Evolutionary conservation across 2,329 filamentous ascomycete genomes (phyloP).

Genomic region (Nemania bipapillata): DNA sequence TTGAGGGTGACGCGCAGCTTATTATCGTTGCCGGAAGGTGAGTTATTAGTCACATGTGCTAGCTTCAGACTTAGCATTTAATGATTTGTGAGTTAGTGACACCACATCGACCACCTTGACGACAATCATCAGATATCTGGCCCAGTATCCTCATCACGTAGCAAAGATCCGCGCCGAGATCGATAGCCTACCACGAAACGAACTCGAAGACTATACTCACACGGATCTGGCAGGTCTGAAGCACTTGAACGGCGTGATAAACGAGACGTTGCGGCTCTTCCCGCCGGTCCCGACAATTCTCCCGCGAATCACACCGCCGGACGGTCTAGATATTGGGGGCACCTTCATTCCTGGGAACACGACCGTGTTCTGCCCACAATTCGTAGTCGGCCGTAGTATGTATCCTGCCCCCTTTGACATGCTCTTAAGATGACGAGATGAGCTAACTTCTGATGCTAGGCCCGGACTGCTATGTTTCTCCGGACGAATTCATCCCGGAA

Average conservation of each 20-base stretch:
- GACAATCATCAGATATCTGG: conserved; percentile 26
- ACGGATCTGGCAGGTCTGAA: conserved; percentile 20
- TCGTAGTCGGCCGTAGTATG: conserved; percentile 36
- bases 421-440: too few relatives aligned
- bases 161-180: conserved; percentile 24
- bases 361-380: conserved; percentile 39
- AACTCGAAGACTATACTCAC: conserved; percentile 1
- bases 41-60: not conserved
- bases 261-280: conserved; percentile 50
- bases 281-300: conserved; percentile 44
- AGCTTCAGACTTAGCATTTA: not conserved
- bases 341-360: conserved; percentile 43
- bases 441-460: conserved; percentile 12
- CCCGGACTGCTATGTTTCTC: conserved; percentile 30
- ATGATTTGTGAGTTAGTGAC: conserved; percentile 21
- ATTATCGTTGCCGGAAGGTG: conserved; percentile 33
- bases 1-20: conserved; percentile 31
- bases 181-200: conserved; percentile 6
- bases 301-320: conserved; percentile 37
- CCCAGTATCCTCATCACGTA: conserved; percentile 29
- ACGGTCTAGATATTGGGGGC: conserved; percentile 42
- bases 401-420: not conserved
- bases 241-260: conserved; percentile 48
- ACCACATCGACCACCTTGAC: conserved; percentile 16
- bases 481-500: conserved; percentile 45